Evolutionary conservation across 371 early-diverging fungal genomes (phyloP), one percentile per base, ranked within the genome.

Genomic region (Mucor velutinosus): DNA sequence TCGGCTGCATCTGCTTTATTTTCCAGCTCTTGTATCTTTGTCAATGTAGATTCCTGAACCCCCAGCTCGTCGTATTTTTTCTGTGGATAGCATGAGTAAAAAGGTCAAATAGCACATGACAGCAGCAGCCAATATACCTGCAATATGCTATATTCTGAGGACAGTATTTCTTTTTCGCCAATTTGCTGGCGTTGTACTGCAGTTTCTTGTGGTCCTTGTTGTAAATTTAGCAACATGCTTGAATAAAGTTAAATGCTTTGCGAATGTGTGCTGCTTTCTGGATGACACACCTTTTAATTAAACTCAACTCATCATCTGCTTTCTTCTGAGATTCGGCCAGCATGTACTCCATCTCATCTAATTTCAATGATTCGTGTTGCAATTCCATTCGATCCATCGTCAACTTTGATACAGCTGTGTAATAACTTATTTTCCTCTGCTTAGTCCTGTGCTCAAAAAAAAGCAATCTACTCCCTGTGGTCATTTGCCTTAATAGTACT

Each of bases 321-420:
- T 57, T 19, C 10, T 33, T 19, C 8, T 68, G 45, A 21, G 45
- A 68, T 45, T 63, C 21, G 30, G 57, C 53, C 25, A 68, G 37
- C 35, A 27, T 49, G 45, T 63, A 30, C 7, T 69, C 64, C 32
- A 64, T 51, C 8, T 60, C 60, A 39, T 69, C 43, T 30, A 69
- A 43, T 29, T 41, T 19, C 1, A 12, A 27, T 10, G 25, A 19
- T 37, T 69, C 45, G n/a, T 60, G 10, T 12, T 55, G 33, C 8
- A 25, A 14, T 7, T 65, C 32, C 62, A 62, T 58, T 37, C 49
- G 37, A 37, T 71, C 41, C 21, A 62, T 39, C 0, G 57, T 49
- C 25, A 62, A 23, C 47, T 58, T 47, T 19, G 71, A 29, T n/a
- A 71, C 57, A 4, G 66, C 58, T 15, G 71, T 58, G 41, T 43